Conservation (phyloP, 768 basidiomycete genomes). For the Pleurotus cornucopiae region DNA sequence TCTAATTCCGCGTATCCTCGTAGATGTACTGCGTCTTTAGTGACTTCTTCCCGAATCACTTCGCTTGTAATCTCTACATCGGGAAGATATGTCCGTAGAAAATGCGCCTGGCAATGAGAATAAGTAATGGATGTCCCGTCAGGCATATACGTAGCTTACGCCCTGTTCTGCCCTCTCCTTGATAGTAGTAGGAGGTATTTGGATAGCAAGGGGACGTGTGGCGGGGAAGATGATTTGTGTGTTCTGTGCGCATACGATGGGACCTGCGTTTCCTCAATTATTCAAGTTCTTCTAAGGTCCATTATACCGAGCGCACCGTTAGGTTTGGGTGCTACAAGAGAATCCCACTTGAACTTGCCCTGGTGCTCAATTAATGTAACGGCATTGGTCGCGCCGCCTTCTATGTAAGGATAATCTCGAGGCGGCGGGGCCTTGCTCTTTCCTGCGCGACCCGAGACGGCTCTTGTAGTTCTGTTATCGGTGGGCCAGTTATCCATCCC, state of each 20-base stretch:
- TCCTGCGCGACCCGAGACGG: slow-evolving; percentile 14
- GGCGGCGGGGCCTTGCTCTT: slow-evolving; percentile 23
- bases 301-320: too few relatives aligned
- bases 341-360: slow-evolving; percentile 50
- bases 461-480: slow-evolving; percentile 32
- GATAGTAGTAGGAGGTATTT: slow-evolving; percentile 26
- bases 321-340: slow-evolving; percentile 17
- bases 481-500: slow-evolving; percentile 78
- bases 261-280: not conserved
- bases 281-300: too few relatives aligned
- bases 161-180: slow-evolving; percentile 62
- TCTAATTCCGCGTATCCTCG: slow-evolving; percentile 43
- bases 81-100: slow-evolving; percentile 65
- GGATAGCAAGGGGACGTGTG: slow-evolving; percentile 37
- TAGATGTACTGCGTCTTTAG: slow-evolving; percentile 34
- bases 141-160: slow-evolving; percentile 31
- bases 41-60: slow-evolving; percentile 54
- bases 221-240: slow-evolving; percentile 52
- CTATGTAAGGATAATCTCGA: slow-evolving; percentile 49
- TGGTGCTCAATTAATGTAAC: slow-evolving; percentile 45
- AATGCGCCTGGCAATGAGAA: slow-evolving; percentile 49
- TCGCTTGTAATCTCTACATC: slow-evolving; percentile 74
- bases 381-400: slow-evolving; percentile 52
- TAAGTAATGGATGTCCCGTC: not conserved
- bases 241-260: slow-evolving; percentile 19